Evolutionary conservation across 176 grass and related monocot genomes (phyloP).

Genomic region (Musa beccarii): DNA sequence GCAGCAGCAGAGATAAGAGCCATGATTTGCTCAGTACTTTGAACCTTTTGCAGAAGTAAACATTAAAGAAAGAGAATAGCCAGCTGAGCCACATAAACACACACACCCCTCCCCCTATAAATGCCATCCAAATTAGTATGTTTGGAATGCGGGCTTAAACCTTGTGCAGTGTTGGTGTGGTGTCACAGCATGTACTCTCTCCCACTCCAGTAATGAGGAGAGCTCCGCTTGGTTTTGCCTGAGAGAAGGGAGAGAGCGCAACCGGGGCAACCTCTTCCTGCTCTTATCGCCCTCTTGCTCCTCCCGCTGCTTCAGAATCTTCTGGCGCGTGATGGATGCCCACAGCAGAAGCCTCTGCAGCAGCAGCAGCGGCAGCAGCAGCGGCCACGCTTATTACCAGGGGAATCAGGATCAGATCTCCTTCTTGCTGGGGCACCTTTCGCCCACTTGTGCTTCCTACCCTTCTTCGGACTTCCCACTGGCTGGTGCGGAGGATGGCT

Average conservation of each 20-base stretch:
- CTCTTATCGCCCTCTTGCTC: not conserved
- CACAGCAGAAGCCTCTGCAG: not conserved
- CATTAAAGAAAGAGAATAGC: slow-evolving; percentile 8
- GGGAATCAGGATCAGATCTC: slow-evolving; percentile 6
- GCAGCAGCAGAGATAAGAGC: not conserved
- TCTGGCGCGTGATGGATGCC: not conserved
- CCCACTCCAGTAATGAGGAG: not conserved
- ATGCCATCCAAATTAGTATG: not conserved
- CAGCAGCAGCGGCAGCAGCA: not conserved
- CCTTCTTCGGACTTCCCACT: not conserved
- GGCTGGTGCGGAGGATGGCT: not conserved
- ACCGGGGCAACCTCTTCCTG: not conserved
- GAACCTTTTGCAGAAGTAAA: slow-evolving; percentile 10
- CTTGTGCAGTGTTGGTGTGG: not conserved
- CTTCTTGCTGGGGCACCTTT: not conserved
- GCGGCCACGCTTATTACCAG: not conserved
- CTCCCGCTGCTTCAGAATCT: not conserved
- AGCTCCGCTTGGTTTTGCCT: not conserved
- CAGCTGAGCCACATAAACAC: slow-evolving; percentile 4
- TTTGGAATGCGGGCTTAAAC: slow-evolving; percentile 1
- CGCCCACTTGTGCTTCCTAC: not conserved
- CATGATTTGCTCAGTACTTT: slow-evolving; percentile 13
- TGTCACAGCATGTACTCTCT: not conserved
- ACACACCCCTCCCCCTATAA: not conserved
- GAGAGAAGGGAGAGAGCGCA: not conserved